phyloP scores from a whole-genome alignment of 306 rosid species.

The Prunus davidiana region DNA sequence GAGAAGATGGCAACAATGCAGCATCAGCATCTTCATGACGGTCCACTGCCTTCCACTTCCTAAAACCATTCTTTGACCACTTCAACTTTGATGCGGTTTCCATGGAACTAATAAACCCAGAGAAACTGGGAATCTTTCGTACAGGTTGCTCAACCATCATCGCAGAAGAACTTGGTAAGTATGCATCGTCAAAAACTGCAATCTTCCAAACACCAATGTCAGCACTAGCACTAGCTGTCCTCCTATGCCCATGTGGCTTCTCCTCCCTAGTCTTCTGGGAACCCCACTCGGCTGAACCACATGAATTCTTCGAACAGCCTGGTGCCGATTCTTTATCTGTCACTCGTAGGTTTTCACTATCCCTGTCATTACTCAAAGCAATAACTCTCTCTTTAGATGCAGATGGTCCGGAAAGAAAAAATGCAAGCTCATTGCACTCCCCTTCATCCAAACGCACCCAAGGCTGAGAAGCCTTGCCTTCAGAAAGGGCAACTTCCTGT shows the following conservation, averaged over 20 bases:
- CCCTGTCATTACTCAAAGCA: slow-evolving; percentile 20
- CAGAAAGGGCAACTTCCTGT: slow-evolving; percentile 43
- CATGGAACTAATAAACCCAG: slow-evolving; percentile 68
- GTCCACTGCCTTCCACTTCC: slow-evolving; percentile 66
- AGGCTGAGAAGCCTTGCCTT: slow-evolving; percentile 52
- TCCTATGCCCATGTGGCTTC: slow-evolving; percentile 69
- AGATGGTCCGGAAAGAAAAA: slow-evolving; percentile 67
- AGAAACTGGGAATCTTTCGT: slow-evolving; percentile 84
- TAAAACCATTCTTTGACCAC: slow-evolving; percentile 74
- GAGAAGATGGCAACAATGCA: slow-evolving; percentile 42
- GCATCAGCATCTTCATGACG: slow-evolving; percentile 45
- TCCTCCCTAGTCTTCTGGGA: slow-evolving; percentile 36
- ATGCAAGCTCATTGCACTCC: slow-evolving; percentile 74
- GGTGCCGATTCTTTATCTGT: slow-evolving; percentile 27
- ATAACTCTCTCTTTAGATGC: slow-evolving; percentile 21
- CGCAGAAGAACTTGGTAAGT: slow-evolving; percentile 31
- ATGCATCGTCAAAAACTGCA: slow-evolving; percentile 53
- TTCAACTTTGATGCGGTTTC: slow-evolving; percentile 66
- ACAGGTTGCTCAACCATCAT: slow-evolving; percentile 42
- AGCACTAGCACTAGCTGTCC: slow-evolving; percentile 89
- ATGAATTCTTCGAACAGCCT: slow-evolving; percentile 32
- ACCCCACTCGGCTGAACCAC: slow-evolving; percentile 35
- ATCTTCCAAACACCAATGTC: slow-evolving; percentile 82
- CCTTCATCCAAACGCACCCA: slow-evolving; percentile 86
- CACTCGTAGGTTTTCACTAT: slow-evolving; percentile 32